Evolutionary conservation across 2,329 filamentous ascomycete species (phyloP), one percentile per base, ranked within the genome.

Genomic region (Teratosphaeria gauchensis): DNA sequence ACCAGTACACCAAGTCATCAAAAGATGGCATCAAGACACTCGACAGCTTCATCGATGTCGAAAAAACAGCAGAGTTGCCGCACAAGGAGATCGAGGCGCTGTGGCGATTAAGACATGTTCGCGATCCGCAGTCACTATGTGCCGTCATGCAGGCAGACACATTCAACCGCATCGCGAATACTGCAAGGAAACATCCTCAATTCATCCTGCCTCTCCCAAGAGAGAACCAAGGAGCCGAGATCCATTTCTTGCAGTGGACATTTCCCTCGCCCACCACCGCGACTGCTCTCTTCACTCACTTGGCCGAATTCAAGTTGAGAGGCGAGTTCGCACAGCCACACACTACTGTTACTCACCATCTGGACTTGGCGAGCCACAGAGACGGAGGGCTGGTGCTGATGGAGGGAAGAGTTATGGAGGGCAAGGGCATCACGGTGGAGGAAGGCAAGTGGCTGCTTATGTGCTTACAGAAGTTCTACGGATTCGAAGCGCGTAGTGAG

Each of bases 161-260:
- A n/a, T 97, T 92, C 77, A 72, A 77, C 35, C 79, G 83, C 56
- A 90, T 99, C 71, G 84, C 87, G 62, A 72, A 76, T 0, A 84
- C 85, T 2, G 94, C 92, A 14, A 84, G 84, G 63, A 78, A 78
- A 56, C 84, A 92, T 72, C 94, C 94, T 14, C 87, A 91, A 66
- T 99, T 99, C 76, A 87, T 99, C 58, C 83, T 99, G 1, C 94
- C 94, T 0, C 82, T 97, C 6, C 89, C 89, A 64, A 89, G 82
- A 54, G 73, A 74, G 61, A 75, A 75, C 2, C 77, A 82, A 62
- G 90, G 89, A 56, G 90, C 91, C 53, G 94, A 97, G 74, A 91
- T 99, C 53, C 94, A 99, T 75, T 96, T 95, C 74, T 76, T 99
- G 62, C 92, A 99, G 75, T 99, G 95, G 90, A 89, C 88, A 0